phyloP scores from a whole-genome alignment of 78 protist genomes.

The Dictyostelium firmibasis region DNA sequence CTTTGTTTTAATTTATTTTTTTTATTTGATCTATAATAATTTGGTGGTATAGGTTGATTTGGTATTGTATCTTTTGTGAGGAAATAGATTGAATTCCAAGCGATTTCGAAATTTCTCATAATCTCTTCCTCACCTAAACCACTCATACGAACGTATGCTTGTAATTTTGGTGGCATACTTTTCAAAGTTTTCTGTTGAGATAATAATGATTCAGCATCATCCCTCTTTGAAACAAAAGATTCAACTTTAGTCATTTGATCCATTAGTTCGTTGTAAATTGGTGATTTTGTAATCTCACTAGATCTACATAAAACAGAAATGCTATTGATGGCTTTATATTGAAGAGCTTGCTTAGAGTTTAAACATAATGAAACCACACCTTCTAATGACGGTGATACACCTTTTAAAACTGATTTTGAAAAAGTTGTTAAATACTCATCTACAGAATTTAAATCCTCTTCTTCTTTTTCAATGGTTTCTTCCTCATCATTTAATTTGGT shows the following conservation, averaged over 20 bases:
- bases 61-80: conserved; percentile 69
- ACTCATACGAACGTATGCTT: conserved; percentile 69
- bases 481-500: conserved; percentile 31
- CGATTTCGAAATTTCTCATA: conserved; percentile 65
- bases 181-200: conserved; percentile 58
- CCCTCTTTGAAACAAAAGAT: conserved; percentile 49
- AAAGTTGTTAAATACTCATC: conserved; percentile 60
- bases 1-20: conserved; percentile 16
- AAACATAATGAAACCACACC: conserved; percentile 54
- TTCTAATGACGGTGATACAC: conserved; percentile 27
- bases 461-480: conserved; percentile 54
- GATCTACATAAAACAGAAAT: conserved; percentile 48
- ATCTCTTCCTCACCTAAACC: conserved; percentile 63
- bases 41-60: conserved; percentile 72
- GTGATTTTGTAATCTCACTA: not conserved
- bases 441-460: conserved; percentile 44
- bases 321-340: conserved; percentile 55
- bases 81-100: conserved; percentile 72
- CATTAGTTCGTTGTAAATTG: not conserved
- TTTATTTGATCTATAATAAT: conserved; percentile 67
- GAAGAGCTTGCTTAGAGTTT: conserved; percentile 59
- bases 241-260: conserved; percentile 47
- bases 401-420: not conserved
- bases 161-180: conserved; percentile 69
- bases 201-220: conserved; percentile 63